A percentile compares a stretch with the other conserved stretches of the same genome.
These are phyloP conservation scores for barrel medic (Medicago truncatula) DNA, from an alignment of 306 rosid genomes.

Conservation along the genomic window MtrunA17r5.0-ANR NC_053049.1:5201501-5202000, in stretches of 20 bases:
- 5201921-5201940: no score
- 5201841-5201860: no score
- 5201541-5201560: neutral
- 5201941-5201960: no score
- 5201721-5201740: neutral
- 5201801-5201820: neutral
- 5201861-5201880: no score
- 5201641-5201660: neutral
- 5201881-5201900: no score
- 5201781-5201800: constrained; percentile 34
- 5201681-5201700: neutral
- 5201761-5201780: constrained; percentile 41
- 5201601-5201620: no score
- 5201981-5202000: no score
- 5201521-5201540: no score
- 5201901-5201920: no score
- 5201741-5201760: constrained; percentile 27
- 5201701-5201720: neutral
- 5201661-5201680: neutral
- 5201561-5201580: neutral
- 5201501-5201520: no score
- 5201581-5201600: no score
- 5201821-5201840: neutral
- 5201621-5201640: neutral
- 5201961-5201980: no score